Evolutionary conservation across 208 protist species (phyloP).

Genomic region (Balamuthia mandrillaris): DNA sequence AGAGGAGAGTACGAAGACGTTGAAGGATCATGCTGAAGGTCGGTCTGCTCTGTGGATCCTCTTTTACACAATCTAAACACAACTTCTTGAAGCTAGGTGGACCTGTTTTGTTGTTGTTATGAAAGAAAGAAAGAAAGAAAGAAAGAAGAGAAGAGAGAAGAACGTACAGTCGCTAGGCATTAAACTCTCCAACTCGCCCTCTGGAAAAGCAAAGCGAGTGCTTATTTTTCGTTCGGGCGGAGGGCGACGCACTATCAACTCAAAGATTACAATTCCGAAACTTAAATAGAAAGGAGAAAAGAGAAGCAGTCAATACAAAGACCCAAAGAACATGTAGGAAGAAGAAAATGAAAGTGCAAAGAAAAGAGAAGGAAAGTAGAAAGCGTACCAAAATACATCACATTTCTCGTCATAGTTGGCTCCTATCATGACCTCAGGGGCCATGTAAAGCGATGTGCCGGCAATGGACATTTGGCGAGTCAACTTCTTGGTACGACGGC

Average conservation of each 20-base stretch:
- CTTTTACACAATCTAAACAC: no score
- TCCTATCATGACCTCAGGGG: not conserved
- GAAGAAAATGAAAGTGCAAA: not conserved
- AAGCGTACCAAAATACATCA: not conserved
- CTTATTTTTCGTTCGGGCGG: not conserved
- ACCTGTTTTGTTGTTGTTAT: no score
- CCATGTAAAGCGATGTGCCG: conserved; percentile 20
- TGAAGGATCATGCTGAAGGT: no score
- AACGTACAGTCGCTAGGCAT: conserved; percentile 10
- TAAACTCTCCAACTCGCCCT: not conserved
- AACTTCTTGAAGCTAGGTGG: no score
- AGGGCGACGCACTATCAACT: not conserved
- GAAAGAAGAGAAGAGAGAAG: no score
- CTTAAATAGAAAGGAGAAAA: not conserved
- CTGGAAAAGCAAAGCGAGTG: not conserved
- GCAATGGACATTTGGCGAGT: not conserved
- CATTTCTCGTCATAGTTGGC: conserved; percentile 33
- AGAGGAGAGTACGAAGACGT: no score
- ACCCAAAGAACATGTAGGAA: not conserved
- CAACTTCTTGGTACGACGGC: not conserved
- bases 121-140: no score
- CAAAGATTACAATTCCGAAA: not conserved
- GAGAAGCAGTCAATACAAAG: not conserved
- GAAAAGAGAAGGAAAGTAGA: not conserved
- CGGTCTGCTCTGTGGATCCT: no score